Evolutionary conservation across 257 asterid genomes (phyloP), one percentile per base, ranked within the genome.

Genomic region (Plectranthus barbatus): DNA sequence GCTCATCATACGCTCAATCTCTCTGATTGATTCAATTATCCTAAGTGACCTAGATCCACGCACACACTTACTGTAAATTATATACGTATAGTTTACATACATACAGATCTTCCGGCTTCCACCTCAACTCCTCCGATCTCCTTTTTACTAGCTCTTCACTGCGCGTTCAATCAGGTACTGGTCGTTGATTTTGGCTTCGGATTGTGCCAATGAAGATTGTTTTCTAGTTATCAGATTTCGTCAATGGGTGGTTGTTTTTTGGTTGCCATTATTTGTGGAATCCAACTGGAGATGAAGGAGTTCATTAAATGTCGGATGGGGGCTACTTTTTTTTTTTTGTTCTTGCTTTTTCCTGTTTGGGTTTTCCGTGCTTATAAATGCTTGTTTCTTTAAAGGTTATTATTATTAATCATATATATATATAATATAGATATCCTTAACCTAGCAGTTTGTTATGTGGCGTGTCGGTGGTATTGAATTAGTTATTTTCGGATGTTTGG

Each of bases 41-140:
- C 71, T 58, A 62, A 63, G 77, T 71, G 79, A 74, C 72, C 76
- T 70, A 68, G 82, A 75, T 81, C 84, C 76, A 63, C 62, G 57
- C 31, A 26, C 47, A 39, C 70, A 14, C 48, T 60, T 66, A 56
- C 62, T 60, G 20, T 48, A 26, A 56, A 19, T 48, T 63, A 55
- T 75, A 57, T 66, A 54, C 17, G 41, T 63, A 65, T 66, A 37
- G 2, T 9, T 37, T 1, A 69, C 74, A 34, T 60, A 64, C 34
- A 54, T 57, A 26, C 56, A 64, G 76, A 76, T 67, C 76, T 67
- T 46, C 49, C 49, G 46, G 47, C 74, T 56, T 73, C 64, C 37
- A 42, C 62, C 74, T 74, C 76, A 21, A 66, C 72, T 69, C 64
- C 60, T 62, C 72, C 74, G 76, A 70, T 78, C 83, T 53, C 56